Percentiles rank a stretch among this genome's conserved stretches.
phyloP scores from a whole-genome alignment of 139 green algal genomes.

The Picochlorum costavermella region DNA sequence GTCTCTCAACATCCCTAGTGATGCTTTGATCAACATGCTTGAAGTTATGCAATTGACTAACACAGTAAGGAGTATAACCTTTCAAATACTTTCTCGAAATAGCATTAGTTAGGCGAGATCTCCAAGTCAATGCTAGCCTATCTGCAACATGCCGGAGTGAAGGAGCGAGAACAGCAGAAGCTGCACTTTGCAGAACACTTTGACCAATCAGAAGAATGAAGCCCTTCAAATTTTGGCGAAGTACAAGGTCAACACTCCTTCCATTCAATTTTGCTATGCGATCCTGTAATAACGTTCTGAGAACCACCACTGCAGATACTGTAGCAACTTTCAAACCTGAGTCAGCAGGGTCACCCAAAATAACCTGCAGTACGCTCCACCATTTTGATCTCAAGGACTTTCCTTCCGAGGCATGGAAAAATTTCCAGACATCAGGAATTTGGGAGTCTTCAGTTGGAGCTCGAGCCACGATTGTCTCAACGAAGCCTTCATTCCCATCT shows the following conservation, averaged over 20 bases:
- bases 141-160: constrained; percentile 51
- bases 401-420: constrained; percentile 11
- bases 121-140: constrained; percentile 56
- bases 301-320: constrained; percentile 41
- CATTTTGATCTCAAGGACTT: constrained; percentile 7
- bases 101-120: constrained; percentile 39
- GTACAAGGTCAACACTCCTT: constrained; percentile 53
- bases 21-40: constrained; percentile 53
- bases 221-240: constrained; percentile 46
- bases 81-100: constrained; percentile 45
- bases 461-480: constrained; percentile 21
- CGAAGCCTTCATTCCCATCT: constrained; percentile 29
- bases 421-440: not conserved
- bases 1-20: constrained; percentile 53
- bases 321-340: constrained; percentile 12
- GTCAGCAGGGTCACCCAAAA: constrained; percentile 25
- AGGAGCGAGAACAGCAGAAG: constrained; percentile 58
- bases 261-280: constrained; percentile 64
- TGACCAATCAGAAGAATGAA: constrained; percentile 37
- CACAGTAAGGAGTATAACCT: constrained; percentile 48
- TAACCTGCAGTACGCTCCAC: constrained; percentile 19
- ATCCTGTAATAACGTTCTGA: constrained; percentile 55
- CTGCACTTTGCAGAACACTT: constrained; percentile 39
- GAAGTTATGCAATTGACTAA: constrained; percentile 40
- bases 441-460: not conserved